Evolutionary conservation across 768 basidiomycete species (phyloP), one percentile per base, ranked within the genome.

Genomic region (Mycena olivaceomarginata): DNA sequence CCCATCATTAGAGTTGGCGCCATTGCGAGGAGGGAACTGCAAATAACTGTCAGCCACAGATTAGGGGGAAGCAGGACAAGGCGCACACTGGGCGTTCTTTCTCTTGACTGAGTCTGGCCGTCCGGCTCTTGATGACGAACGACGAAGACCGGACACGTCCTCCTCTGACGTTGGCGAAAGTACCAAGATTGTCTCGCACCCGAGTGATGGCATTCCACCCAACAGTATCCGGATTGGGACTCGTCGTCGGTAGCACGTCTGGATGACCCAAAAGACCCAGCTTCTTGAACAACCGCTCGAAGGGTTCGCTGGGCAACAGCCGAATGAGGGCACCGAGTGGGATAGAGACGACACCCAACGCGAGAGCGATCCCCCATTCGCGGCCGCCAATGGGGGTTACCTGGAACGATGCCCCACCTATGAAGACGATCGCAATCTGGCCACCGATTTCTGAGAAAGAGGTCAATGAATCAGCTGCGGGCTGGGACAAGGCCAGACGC

Each of bases 351-450:
- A 94, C 77, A 46, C 98, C 98, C 45, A 99, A 90, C 65, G 96
- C 94, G 51, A 99, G 87, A 0, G 96, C 95, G 79, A 99, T 96
- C 69, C 93, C 97, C 98, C 98, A 99, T 84, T 98, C 97, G 53
- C 92, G 92, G 11, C 95, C 97, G 51, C 88, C 87, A 67, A 99
- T 93, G 10, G 83, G 89, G 0, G 92, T 94, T 11, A 99, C 98
- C 82, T 95, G 93, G 89, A 99, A 99, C 0, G 97, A 98, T 4
- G 95, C 91, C 46, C 96, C 95, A 53, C 97, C 98, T 57, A 99
- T 90, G 81, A 97, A 96, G 68, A 99, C 95, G 72, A 99, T 98
- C 76, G 97, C 76, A 62, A 97, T 84, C 84, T 99, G 98, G 20
- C 94, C 91, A 16, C 88, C 95, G 80, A 98, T 90, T 91, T 99